Evolutionary conservation across 2,329 filamentous ascomycete genomes (phyloP), one percentile per base, ranked within the genome.

Genomic region (Myrmaecium sp.): DNA sequence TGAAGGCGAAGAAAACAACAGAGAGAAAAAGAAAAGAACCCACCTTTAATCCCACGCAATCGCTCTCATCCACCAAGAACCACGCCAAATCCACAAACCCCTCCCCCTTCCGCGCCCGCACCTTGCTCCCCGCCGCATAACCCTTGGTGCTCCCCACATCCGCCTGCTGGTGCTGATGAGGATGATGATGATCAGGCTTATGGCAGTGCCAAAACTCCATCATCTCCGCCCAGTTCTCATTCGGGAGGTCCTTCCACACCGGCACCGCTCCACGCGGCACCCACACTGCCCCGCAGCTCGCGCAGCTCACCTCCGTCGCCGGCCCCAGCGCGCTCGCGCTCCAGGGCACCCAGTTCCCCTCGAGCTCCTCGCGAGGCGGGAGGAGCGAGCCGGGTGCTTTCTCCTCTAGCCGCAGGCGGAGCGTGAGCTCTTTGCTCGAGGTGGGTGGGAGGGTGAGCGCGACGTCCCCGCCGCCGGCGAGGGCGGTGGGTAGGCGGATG

Each of bases 161-260:
- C 7, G 42, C 38, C 17, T 58, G 47, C n/a, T 45, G 40, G 7
- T 60, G 52, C 14, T 60, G 49, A 33, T 70, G 59, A 31, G 70
- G 55, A 31, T 71, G 59, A 29, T 71, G 60, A 33, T 73, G 64
- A 20, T 60, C 52, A 2, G 91, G 89, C 52, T 95, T 95, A 51
- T 98, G 89, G 44, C 89, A 98, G 52, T 98, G 91, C 89, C 89
- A 98, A 40, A 98, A 92, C 50, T 98, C 91, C 89, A 98, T 98
- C 84, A 98, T 92, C 55, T 98, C 89, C 0, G 89, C 91, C 89
- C 89, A 98, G 43, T 93, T 86, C 41, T 92, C 83, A 44, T 83
- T 93, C 0, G 89, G 89, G 11, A 98, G 58, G 44, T 98, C 83
- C 52, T 86, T 93, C 86, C 89, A 98, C 9, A 17, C 20, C 6